Percentiles rank a stretch among this genome's conserved stretches.
Conservation (phyloP, 2,329 filamentous ascomycete genomes). For the Aspergillus sp. region DNA sequence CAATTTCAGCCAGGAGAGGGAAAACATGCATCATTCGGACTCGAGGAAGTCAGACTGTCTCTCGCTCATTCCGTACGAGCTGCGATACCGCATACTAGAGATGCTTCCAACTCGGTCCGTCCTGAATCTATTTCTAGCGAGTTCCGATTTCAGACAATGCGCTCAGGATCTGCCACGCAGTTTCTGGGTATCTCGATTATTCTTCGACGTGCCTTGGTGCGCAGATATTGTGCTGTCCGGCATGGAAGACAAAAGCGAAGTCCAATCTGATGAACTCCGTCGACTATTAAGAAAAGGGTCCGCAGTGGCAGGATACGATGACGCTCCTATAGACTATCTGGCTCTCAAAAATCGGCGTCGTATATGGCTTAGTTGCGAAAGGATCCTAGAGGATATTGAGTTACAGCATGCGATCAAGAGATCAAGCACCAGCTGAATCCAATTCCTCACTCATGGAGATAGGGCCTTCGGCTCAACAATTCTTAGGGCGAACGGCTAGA, state of each 20-base stretch:
- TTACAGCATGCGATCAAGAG: not conserved
- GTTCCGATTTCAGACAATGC: constrained; percentile 4
- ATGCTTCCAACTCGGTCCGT: constrained; percentile 6
- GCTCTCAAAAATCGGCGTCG: constrained; percentile 8
- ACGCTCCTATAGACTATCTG: constrained; percentile 3
- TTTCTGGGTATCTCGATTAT: constrained; percentile 10
- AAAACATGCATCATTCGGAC: not conserved
- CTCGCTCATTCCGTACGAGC: constrained; percentile 6
- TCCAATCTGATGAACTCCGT: constrained; percentile 2
- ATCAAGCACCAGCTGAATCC: not conserved
- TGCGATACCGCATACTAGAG: constrained; percentile 5
- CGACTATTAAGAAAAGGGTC: not conserved
- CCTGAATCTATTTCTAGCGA: constrained; percentile 9
- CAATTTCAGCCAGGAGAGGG: not conserved
- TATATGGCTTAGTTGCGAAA: constrained; percentile 8
- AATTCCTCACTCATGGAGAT: not conserved
- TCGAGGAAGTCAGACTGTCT: not conserved
- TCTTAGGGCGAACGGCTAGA: too few relatives aligned
- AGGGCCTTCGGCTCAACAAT: too few relatives aligned
- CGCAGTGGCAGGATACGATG: constrained; percentile 1
- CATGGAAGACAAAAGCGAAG: constrained; percentile 2
- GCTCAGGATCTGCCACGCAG: constrained; percentile 5
- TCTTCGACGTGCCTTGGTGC: constrained; percentile 11
- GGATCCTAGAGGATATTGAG: constrained; percentile 5
- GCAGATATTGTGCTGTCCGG: constrained; percentile 7